Percentiles rank a stretch among this genome's conserved stretches.
These are phyloP conservation scores for Podospora australis DNA, from an alignment of 495 filamentous ascomycete genomes.

Conservation along the genomic window DNA sequence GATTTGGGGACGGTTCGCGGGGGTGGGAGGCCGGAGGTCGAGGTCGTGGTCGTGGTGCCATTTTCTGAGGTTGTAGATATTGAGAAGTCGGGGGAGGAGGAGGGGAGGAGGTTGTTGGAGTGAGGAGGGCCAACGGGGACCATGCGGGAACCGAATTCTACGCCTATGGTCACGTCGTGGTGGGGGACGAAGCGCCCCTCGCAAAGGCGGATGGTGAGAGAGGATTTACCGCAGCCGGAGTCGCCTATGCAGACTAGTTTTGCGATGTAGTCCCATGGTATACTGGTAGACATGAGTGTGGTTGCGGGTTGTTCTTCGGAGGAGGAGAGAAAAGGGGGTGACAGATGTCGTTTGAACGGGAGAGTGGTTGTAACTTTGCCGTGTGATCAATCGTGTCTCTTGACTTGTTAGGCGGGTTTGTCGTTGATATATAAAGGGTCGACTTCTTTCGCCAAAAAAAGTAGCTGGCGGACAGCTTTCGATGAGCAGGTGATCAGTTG, in stretches of 20 bases:
- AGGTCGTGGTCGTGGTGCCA: not conserved
- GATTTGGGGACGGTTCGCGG: slow-evolving; percentile 15
- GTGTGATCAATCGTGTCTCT: too few species aligned
- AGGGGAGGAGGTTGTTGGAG: slow-evolving; percentile 28
- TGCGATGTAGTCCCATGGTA: slow-evolving; percentile 98
- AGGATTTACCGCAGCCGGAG: slow-evolving; percentile 85
- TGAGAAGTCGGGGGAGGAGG: slow-evolving; percentile 27
- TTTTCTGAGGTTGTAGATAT: not conserved
- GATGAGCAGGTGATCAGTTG: too few species aligned
- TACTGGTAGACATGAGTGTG: slow-evolving; percentile 45
- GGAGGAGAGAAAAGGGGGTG: not conserved
- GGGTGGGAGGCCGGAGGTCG: slow-evolving; percentile 30
- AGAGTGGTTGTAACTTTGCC: too few species aligned
- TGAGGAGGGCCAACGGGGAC: slow-evolving; percentile 84
- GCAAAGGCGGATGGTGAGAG: slow-evolving; percentile 87
- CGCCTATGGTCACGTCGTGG: slow-evolving; percentile 96
- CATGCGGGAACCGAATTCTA: slow-evolving; percentile 92
- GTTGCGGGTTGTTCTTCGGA: not conserved
- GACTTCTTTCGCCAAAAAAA: too few species aligned
- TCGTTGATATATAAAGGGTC: too few species aligned
- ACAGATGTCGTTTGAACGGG: too few species aligned
- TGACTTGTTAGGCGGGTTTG: too few species aligned
- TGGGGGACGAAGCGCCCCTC: slow-evolving; percentile 89
- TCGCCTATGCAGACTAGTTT: slow-evolving; percentile 98
- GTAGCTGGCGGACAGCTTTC: too few species aligned